phyloP scores from a whole-genome alignment of 176 grass and related monocot species.

The Bolboschoenus planiculmis region DNA sequence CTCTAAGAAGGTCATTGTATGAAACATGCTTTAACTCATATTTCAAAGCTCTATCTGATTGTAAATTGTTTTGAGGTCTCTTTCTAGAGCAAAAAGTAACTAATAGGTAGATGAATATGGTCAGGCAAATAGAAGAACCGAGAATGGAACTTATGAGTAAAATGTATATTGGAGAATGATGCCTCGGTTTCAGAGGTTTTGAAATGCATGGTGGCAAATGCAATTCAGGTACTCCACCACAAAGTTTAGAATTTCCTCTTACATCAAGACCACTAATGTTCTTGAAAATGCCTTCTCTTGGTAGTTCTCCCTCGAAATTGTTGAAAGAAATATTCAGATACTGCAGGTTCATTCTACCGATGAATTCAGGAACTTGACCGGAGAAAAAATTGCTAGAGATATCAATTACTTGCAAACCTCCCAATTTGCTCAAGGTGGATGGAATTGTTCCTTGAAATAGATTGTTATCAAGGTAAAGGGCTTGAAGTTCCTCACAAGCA shows the following conservation, averaged over 20 bases:
- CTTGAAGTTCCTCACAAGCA: not conserved
- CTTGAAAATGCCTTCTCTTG: constrained; percentile 16
- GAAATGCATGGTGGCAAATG: not conserved
- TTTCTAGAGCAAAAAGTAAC: not conserved
- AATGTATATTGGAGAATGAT: not conserved
- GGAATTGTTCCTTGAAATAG: constrained; percentile 24
- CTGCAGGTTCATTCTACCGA: not conserved
- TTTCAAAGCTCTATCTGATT: not conserved
- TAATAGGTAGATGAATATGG: not conserved
- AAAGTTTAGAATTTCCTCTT: constrained; percentile 25
- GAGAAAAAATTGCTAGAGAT: not conserved
- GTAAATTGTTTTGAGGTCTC: not conserved
- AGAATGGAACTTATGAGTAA: not conserved
- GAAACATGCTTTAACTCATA: constrained; percentile 18
- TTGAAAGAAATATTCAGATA: not conserved
- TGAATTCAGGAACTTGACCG: not conserved
- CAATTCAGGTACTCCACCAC: constrained; percentile 22
- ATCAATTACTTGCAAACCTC: constrained; percentile 4
- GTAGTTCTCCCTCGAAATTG: not conserved
- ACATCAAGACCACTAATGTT: constrained; percentile 12
- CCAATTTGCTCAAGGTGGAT: not conserved
- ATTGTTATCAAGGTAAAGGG: constrained; percentile 24
- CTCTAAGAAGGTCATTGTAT: constrained; percentile 33
- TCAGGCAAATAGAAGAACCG: not conserved
- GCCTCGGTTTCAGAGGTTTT: not conserved